Base-by-base conservation (phyloP, 352 stramenopile genomes). In the Globisporangium nagaii region DNA sequence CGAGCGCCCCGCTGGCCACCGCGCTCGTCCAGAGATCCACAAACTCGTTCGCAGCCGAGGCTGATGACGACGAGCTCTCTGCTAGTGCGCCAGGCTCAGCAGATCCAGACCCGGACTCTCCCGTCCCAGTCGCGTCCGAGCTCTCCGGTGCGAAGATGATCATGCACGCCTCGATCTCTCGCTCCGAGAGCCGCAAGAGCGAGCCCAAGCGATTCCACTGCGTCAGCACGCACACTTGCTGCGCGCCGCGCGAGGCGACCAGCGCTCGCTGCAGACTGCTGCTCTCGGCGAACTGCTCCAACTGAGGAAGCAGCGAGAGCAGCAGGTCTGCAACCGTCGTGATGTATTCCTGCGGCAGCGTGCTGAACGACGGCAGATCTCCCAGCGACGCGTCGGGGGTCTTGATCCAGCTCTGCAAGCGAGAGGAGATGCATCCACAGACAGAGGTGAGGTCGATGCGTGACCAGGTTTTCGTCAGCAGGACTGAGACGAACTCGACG, bases 281-380 rank as follows among this genome's bases (percentile, higher is more conserved):
- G 58, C 79, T 94, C 41, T 90, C 68, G 8, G 81, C 81, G 60
- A 94, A 94, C 20, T 79, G 81, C 58, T 94, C 81, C 3, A 92
- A 64, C 28, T 92, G 84, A 7, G 84, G 84, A 9, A 94, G 58
- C 13, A 94, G 68, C 31, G 84, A 94, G 27, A 92, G 58, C 46
- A 92, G 53, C 27, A 91, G 58, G 27, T 94, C 84, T 5, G 84
- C 84, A 17, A 91, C 80, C 36, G 70, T 67, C 9, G 84, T 94
- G 56, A 94, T 91, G 63, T 91, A 94, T 49, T 94, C 84, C 65
- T 93, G 81, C 11, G 84, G 84, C 15, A 93, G 62, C 52, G 72
- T 79, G 47, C 77, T 91, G 59, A 92, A 90, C 22, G 74, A 75
- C 27, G 81, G 84, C 32, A 94, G 41, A 37, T 92, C 79, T 13